Base-by-base conservation (phyloP, 108 stramenopile species). In the Nitzschia sp. region DNA sequence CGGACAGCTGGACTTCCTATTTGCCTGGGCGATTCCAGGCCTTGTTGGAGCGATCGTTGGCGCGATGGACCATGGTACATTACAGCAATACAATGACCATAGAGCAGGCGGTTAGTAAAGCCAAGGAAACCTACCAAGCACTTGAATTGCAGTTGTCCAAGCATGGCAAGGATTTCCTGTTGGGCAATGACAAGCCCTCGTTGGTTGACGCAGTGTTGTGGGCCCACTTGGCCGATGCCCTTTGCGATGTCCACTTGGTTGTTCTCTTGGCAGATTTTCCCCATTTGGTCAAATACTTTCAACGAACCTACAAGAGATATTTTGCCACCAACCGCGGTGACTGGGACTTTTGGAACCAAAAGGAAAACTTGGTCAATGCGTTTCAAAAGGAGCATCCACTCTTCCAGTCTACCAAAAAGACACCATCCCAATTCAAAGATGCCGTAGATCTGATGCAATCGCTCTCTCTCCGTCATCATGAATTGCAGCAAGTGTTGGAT, bases 391-490 rank as follows among this genome's bases (percentile, higher is more conserved):
- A 48, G 17, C 79, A 80, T 24, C 79, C 81, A 25, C 22, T 62
- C 10, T 39, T 44, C n/a, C 19, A 70, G 21, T 52, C 72, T 21
- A 17, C 15, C 14, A 55, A 62, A 55, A 17, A 21, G 24, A 10
- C n/a, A 26, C 20, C 63, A 38, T 42, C 44, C 56, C 34, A 46
- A 19, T 78, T 79, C 52, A 72, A 75, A 41, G 75, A 83, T 52
- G 84, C 89, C 10, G 74, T 90, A 62, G 79, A 77, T 41, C 71
- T 90, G 44, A 90, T 90, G 89, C 82, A 85, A 71, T 51, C 57
- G 41, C 53, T 86, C 21, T 80, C 85, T 2, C 46, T 86, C 51
- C 88, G 82, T 20, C 78, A 79, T n/a, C 82, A 70, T 51, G 74
- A 82, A 24, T 75, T 85, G 51, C 63, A 78, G 39, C 76, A 85